Base-by-base conservation (phyloP, 2,329 filamentous ascomycete genomes). In the Claviceps paspali region DNA sequence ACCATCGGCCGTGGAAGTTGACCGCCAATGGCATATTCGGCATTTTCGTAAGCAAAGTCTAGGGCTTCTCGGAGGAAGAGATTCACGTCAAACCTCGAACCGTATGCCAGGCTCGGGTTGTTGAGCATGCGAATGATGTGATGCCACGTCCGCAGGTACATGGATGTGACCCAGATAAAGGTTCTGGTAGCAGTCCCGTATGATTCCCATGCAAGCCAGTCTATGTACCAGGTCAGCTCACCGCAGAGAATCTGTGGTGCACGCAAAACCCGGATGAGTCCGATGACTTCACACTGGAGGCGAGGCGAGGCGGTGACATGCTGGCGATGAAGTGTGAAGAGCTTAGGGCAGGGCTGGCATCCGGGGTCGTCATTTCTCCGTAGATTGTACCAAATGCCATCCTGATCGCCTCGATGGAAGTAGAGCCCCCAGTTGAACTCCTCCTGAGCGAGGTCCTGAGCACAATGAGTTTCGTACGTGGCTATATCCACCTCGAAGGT, bases 351-450 rank as follows among this genome's bases (percentile, higher is more conserved):
- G 5, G 38, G 29, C 7, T 7, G 22, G 30, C 28, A 24, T 24
- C 18, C n/a, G 6, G 11, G 6, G 6, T 35, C 18, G 7, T 38
- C 17, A 10, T 31, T 22, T 18, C 33, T 21, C 9, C 17, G 21
- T 28, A 42, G 22, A 12, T 27, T 44, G 39, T 54, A 54, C 51
- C 49, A 52, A 7, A 47, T 50, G 17, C 55, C 49, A 23, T 50
- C 41, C 18, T 42, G 41, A 17, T 43, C 41, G 29, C 38, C 39
- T 27, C 49, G 49, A 36, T 59, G 52, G 42, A 49, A 55, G 43
- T 59, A 60, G 33, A 60, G 38, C n/a, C 54, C 56, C 56, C 56
- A 59, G 43, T 49, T 46, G 33, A 60, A 59, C 30, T 58, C 51
- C 28, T 54, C 51, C 5, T 41, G 43, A 4, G 40, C 47, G 15